Base-by-base conservation (phyloP, 2,329 filamentous ascomycete species). In the Apiospora marii region DNA sequence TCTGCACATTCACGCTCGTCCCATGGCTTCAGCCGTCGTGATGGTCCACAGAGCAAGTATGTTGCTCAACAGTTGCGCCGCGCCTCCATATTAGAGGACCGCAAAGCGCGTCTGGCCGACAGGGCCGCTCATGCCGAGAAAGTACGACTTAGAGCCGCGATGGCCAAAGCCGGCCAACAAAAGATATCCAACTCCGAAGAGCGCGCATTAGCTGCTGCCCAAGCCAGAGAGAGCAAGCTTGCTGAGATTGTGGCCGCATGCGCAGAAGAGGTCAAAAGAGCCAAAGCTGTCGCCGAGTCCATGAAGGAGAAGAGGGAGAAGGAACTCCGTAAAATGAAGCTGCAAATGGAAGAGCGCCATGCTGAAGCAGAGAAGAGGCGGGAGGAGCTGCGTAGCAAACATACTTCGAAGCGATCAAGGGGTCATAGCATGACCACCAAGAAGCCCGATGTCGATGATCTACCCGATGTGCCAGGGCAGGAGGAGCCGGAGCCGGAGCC, bases 41-140 rank as follows among this genome's bases (percentile, higher is more conserved):
- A 84, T 74, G 84, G 83, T n/a, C 88, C 90, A 27, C 92, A 94
- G 83, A 94, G 92, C 85, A 93, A 93, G 80, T 89, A 94, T 81
- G 86, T 95, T 71, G 93, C 93, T 72, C 93, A 95, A 80, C 93
- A 95, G 80, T 86, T 95, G 72, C 93, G 94, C 61, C 91, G 94
- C 70, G 92, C 93, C 68, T 94, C 92, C 22, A 95, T 96, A 73
- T 89, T 96, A 74, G 93, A 95, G 81, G 92, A 92, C 76, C 91
- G 94, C 74, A 94, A 94, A 80, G 93, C 93, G 19, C 89, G 93
- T 27, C 87, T 96, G 24, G 93, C 94, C 71, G 93, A 95, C 81
- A 87, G 93, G 72, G 94, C 94, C 41, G 92, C 92, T 10, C 93
- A 96, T 81, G 94, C 92, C 30, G 94, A 96, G 82, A 94, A 95